phyloP scores from a whole-genome alignment of 2,329 filamentous ascomycete genomes.

The Pleoardoris graminearum region DNA sequence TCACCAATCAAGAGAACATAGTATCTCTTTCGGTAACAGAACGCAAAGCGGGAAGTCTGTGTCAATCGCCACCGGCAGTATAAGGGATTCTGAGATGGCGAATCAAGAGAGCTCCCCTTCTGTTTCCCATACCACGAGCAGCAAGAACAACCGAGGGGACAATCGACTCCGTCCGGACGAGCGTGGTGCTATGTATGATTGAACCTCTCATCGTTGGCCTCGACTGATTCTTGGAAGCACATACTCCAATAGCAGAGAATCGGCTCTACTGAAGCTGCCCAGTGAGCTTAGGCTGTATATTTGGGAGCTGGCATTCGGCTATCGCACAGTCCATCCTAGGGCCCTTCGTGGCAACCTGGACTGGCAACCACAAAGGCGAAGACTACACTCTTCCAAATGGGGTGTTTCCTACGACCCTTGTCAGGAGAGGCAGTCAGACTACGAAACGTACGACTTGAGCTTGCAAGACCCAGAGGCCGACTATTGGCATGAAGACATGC shows the following conservation, averaged over 20 bases:
- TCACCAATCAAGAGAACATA: background rate
- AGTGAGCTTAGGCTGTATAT: background rate
- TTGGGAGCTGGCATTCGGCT: conserved; percentile 2
- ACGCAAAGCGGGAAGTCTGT: no score
- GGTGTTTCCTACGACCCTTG: conserved; percentile 4
- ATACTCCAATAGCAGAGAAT: background rate
- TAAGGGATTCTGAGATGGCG: no score
- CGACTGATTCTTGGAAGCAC: background rate
- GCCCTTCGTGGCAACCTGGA: background rate
- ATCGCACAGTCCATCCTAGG: conserved; percentile 2
- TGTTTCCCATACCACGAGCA: no score
- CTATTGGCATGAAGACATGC: background rate
- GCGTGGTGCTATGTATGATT: background rate
- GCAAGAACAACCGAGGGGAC: background rate
- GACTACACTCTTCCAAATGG: background rate
- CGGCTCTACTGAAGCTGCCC: background rate
- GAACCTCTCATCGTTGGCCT: background rate
- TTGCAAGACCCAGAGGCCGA: background rate
- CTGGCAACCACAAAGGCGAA: background rate
- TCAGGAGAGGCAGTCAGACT: background rate
- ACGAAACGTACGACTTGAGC: background rate
- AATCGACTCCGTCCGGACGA: background rate
- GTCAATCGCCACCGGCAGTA: no score
- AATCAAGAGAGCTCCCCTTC: no score
- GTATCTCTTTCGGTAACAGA: no score